These are phyloP conservation scores for Orbilia javanica DNA, from an alignment of 2,329 filamentous ascomycete species.

Conservation along the genomic window DNA sequence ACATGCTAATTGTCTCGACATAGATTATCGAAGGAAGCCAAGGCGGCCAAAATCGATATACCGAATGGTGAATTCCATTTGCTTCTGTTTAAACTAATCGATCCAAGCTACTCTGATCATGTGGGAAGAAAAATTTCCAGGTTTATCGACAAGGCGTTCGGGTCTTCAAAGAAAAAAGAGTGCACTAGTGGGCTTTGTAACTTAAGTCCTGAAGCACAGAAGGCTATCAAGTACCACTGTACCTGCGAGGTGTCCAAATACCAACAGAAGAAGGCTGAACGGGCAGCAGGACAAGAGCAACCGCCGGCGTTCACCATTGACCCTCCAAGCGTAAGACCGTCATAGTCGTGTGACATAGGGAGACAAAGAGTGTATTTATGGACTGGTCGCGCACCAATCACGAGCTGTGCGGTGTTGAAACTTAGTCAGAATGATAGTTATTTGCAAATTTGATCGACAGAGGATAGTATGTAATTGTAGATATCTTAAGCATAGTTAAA, in stretches of 20 bases:
- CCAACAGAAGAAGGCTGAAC: constrained; percentile 26
- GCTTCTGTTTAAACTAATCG: constrained; percentile 39
- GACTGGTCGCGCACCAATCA: not conserved
- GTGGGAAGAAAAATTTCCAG: constrained; percentile 30
- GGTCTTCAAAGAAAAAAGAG: constrained; percentile 30
- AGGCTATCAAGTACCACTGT: constrained; percentile 34
- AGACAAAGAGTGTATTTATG: not conserved
- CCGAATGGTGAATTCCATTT: constrained; percentile 42
- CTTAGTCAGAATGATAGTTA: too few species aligned
- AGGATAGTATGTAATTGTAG: not conserved
- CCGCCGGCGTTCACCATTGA: not conserved
- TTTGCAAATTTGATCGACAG: not conserved
- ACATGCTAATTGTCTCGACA: not conserved
- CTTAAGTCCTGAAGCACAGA: constrained; percentile 41
- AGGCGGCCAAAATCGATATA: constrained; percentile 38
- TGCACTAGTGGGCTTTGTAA: constrained; percentile 44
- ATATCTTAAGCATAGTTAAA: not conserved
- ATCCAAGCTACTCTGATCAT: constrained; percentile 32
- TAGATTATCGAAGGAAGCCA: constrained; percentile 42
- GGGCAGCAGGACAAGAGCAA: not conserved
- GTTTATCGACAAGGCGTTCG: constrained; percentile 43
- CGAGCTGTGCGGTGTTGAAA: too few species aligned
- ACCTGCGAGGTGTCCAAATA: constrained; percentile 42
- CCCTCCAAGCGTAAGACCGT: not conserved
- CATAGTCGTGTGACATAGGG: not conserved